Base-by-base conservation (phyloP, 768 basidiomycete genomes). In the Candolleomyces aberdarensis region DNA sequence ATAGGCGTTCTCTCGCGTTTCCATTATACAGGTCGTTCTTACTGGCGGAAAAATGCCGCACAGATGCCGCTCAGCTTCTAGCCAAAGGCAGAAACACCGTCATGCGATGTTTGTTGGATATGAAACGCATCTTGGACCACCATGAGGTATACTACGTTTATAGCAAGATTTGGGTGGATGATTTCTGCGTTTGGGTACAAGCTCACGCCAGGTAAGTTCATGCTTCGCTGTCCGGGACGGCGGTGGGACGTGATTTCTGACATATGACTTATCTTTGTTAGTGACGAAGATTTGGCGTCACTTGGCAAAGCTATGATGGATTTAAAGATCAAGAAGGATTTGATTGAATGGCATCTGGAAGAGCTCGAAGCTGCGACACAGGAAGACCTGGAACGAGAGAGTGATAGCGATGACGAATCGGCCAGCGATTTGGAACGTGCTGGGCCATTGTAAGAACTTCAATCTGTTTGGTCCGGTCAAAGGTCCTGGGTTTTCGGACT, bases 101-200 rank as follows among this genome's bases (percentile, higher is more conserved):
- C 22, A 71, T 85, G 57, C 83, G 89, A 65, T 87, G 82, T 67
- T 77, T 94, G 40, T 75, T 95, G 48, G 86, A 85, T 70, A 79
- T 87, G 76, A 92, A 89, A 73, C 71, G 78, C 44, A 85, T 92
- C 52, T 72, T 95, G 63, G 91, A 92, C 67, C 87, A 84, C 66
- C 91, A 92, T 64, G 91, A 92, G 63, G 87, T 90, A 10, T 95
- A 94, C 73, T 93, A 92, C 70, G 79, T 92, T n/a, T 94, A 92
- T 71, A 87, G 84, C 72, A 92, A 91, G 70, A 83, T 93, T 39
- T 95, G 92, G 92, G 65, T 93, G 48, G 88, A 92, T 63, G 92
- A 94, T 68, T 88, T 91, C 65, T 90, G 88, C 65, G 82, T 86
- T n/a, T 94, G 92, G 92, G 76, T 83, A 40, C 87, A 91, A 66